Conservation (phyloP, 208 protist species). For the Entamoeba dispar region DNA sequence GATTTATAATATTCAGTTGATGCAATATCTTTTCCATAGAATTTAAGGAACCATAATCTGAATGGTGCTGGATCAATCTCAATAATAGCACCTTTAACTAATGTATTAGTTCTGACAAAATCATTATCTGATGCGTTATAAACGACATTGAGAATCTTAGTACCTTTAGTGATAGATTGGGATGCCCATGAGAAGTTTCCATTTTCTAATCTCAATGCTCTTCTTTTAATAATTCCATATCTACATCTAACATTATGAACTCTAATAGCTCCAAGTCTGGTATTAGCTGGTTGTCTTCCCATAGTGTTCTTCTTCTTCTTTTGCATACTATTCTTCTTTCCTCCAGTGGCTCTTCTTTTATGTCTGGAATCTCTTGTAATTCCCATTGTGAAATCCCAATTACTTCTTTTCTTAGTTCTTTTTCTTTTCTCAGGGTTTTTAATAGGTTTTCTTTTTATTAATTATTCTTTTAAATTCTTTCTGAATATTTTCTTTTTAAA, state of each 20-base stretch:
- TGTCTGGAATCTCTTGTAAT: slow-evolving; percentile 81
- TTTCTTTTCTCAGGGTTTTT: no score
- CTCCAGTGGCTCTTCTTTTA: slow-evolving; percentile 88
- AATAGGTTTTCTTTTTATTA: no score
- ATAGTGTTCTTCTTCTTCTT: slow-evolving; percentile 87
- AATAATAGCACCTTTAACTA: slow-evolving; percentile 90
- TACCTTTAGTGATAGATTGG: slow-evolving; percentile 55
- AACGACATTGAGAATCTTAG: slow-evolving; percentile 85
- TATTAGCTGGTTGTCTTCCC: slow-evolving; percentile 77
- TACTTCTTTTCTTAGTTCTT: neutral
- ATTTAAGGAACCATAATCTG: slow-evolving; percentile 84
- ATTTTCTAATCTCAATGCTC: slow-evolving; percentile 82
- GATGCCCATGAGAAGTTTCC: slow-evolving; percentile 90
- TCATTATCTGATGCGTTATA: slow-evolving; percentile 98
- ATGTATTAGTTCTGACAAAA: slow-evolving; percentile 94
- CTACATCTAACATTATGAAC: slow-evolving; percentile 58
- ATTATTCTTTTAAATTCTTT: no score
- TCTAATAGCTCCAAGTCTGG: slow-evolving; percentile 59
- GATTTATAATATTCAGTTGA: neutral
- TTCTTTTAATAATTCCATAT: slow-evolving; percentile 88
- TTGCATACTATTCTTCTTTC: slow-evolving; percentile 58
- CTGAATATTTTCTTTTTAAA: no score
- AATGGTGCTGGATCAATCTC: slow-evolving; percentile 85
- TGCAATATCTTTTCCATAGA: slow-evolving; percentile 57
- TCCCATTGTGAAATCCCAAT: slow-evolving; percentile 46